Conservation (phyloP, 768 basidiomycete species). For the Amanita muscaria region DNA sequence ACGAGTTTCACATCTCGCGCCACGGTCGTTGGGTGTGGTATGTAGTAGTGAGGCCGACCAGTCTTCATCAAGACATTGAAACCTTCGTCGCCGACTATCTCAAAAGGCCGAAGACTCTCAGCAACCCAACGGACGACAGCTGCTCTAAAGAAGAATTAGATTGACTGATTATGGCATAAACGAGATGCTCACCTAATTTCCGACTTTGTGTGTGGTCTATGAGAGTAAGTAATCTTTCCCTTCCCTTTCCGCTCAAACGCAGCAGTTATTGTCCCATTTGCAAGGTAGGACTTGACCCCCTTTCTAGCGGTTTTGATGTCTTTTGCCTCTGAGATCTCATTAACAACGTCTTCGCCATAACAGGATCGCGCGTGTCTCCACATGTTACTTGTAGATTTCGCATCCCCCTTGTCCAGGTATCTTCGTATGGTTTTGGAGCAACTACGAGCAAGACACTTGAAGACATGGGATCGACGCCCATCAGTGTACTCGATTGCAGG, state of each 20-base stretch:
- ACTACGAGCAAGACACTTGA: background rate
- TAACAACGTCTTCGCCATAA: background rate
- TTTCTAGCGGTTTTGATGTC: background rate
- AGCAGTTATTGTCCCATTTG: background rate
- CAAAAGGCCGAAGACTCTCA: background rate
- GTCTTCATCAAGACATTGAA: background rate
- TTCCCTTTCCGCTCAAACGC: background rate
- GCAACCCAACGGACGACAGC: background rate
- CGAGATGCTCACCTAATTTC: constrained; percentile 1
- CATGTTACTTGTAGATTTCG: background rate
- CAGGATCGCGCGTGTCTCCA: background rate
- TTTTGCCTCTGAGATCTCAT: background rate
- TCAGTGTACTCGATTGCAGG: background rate
- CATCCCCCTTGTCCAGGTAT: background rate
- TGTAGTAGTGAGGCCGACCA: background rate
- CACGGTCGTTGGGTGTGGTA: background rate
- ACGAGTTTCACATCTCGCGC: background rate
- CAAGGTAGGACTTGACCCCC: background rate
- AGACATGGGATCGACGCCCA: background rate
- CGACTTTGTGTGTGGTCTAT: background rate
- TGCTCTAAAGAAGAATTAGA: background rate
- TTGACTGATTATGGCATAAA: background rate
- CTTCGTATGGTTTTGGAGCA: background rate
- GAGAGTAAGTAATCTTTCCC: background rate
- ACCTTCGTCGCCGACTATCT: background rate